Evolutionary conservation across 805 yeast species (phyloP).

Genomic region (Metschnikowia bowlesiae): DNA sequence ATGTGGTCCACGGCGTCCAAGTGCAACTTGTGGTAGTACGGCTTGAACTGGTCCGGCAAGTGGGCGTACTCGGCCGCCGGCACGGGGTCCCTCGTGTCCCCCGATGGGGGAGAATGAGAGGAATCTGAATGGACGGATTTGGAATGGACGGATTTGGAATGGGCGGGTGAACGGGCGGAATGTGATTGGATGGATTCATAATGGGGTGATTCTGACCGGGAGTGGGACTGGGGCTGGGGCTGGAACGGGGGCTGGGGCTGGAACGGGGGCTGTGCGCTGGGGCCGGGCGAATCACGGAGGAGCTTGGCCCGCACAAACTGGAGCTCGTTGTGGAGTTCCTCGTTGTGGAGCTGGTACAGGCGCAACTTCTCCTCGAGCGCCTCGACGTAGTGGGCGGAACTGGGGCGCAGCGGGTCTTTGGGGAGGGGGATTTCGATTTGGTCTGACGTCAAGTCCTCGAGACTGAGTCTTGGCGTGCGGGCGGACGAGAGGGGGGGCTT

Average conservation of each 20-base stretch:
- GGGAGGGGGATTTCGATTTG: constrained; percentile 8
- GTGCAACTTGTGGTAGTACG: constrained; percentile 23
- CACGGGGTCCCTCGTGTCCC: neutral
- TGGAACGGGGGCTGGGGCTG: too few relatives aligned
- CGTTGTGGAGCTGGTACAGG: constrained; percentile 14
- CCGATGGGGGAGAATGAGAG: neutral
- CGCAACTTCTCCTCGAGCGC: constrained; percentile 8
- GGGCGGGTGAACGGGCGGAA: too few relatives aligned
- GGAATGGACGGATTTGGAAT: too few relatives aligned
- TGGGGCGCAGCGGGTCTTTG: neutral
- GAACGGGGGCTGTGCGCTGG: too few relatives aligned
- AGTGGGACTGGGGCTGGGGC: neutral
- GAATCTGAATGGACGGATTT: too few relatives aligned
- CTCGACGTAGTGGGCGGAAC: neutral
- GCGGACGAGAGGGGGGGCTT: neutral
- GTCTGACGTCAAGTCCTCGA: constrained; percentile 14
- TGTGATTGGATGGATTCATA: too few relatives aligned
- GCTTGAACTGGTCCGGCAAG: constrained; percentile 20
- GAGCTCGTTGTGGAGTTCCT: constrained; percentile 17
- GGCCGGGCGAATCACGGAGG: neutral
- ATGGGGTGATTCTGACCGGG: too few relatives aligned
- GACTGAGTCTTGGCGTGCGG: constrained; percentile 5
- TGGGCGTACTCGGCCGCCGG: constrained; percentile 5
- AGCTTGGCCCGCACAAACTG: constrained; percentile 8
- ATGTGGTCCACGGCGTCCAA: constrained; percentile 28